Evolutionary conservation across 495 filamentous ascomycete species (phyloP), one percentile per base, ranked within the genome.

Genomic region (Neurospora sublineolata): DNA sequence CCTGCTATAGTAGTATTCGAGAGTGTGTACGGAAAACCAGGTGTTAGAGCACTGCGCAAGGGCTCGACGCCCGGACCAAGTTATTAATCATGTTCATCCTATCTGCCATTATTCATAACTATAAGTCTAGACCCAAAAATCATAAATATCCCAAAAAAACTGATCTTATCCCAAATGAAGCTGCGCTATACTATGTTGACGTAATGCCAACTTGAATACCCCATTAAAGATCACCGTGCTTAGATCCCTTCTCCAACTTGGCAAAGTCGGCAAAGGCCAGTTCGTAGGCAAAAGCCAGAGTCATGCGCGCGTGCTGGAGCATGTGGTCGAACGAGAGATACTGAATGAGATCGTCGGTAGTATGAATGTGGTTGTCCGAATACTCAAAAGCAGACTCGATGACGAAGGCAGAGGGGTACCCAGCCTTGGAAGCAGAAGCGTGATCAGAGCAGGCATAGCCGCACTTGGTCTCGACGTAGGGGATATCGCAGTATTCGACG

Each of bases 381-480:
- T 95, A 87, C 80, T 91, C 88, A 76, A 97, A 96, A 36, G 90
- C 89, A 30, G 90, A 92, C 81, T 99, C 95, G 72, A 97, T 97
- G 14, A 97, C 96, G 77, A 98, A 97, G 30, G 95, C 93, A 0
- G 92, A 92, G 0, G 95, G 93, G 76, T 98, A 99, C 30, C 95
- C 95, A 67, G 94, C 94, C 82, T 97, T 95, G 75, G 91, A 93
- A 30, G 95, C 96, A n/a, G 91, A 94, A 14, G 95, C 95, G 77
- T 99, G 96, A 78, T 98, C 95, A 4, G 92, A 95, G 85, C 95
- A 99, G 30, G 96, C 95, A 76, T 98, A 99, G 36, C 96, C 96
- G 80, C 95, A 99, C 82, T 94, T 92, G 33, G 94, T 97, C 78
- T 94, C 87, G 74, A 94, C 87, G 76, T 88, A 98, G 0, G 94